Percentiles rank a stretch among this genome's conserved stretches.
phyloP scores from a whole-genome alignment of 148 eudicot genomes.

The Rhododendron ferrugineum region DNA sequence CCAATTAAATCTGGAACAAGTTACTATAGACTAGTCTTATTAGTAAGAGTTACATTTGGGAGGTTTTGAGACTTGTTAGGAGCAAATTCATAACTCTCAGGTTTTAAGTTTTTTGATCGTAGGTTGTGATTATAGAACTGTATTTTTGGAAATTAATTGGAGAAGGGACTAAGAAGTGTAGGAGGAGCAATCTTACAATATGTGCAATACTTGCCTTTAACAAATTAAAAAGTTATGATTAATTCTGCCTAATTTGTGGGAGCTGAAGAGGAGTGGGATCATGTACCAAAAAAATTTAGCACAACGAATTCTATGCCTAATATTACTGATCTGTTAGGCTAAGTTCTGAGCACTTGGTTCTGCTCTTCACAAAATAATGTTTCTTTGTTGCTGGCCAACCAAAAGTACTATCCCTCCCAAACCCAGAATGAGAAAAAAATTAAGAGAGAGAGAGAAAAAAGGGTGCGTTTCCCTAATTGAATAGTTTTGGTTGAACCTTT shows the following conservation, averaged over 20 bases:
- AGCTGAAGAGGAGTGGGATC: background rate
- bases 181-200: no score
- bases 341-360: background rate
- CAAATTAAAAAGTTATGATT: background rate
- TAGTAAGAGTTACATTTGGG: no score
- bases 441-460: background rate
- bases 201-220: no score
- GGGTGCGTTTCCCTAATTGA: background rate
- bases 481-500: background rate
- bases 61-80: no score
- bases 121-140: no score
- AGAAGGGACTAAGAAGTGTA: no score
- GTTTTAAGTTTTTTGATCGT: no score
- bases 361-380: background rate
- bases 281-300: background rate
- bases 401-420: background rate
- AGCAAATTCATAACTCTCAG: no score
- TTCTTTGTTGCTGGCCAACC: background rate
- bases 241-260: background rate
- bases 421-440: background rate
- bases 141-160: no score
- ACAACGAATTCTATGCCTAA: background rate
- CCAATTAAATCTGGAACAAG: no score
- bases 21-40: no score
- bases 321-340: background rate